Conservation (phyloP, 2,329 filamentous ascomycete genomes). For the Penicillium hordei region DNA sequence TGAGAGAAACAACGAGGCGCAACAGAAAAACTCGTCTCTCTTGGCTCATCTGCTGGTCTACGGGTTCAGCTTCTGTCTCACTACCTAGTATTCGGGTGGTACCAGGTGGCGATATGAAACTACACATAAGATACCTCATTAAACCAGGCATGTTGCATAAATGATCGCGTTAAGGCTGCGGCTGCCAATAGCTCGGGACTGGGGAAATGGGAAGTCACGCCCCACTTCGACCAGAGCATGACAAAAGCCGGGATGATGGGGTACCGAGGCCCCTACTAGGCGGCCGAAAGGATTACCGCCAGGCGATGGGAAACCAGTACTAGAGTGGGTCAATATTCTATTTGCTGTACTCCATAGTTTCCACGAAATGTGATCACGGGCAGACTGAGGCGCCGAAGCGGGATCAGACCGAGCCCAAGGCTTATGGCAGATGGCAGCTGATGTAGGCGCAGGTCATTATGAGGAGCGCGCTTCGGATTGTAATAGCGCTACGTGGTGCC, state of each 20-base stretch:
- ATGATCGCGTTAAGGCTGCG: background rate
- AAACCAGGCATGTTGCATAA: background rate
- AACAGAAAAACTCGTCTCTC: background rate
- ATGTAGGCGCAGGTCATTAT: background rate
- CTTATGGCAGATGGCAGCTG: constrained; percentile 8
- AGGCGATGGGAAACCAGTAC: background rate
- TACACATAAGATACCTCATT: constrained; percentile 1
- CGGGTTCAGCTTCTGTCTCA: constrained; percentile 8
- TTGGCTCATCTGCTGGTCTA: constrained; percentile 9
- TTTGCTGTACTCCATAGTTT: background rate
- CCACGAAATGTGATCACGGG: constrained; percentile 4
- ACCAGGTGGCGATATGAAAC: constrained; percentile 19
- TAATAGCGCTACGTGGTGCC: background rate
- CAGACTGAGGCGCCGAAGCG: constrained; percentile 1
- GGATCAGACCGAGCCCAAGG: background rate
- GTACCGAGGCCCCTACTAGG: constrained; percentile 4
- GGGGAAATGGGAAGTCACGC: constrained; percentile 1
- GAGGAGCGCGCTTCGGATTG: constrained; percentile 10
- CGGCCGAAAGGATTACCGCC: background rate
- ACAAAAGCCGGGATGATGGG: background rate
- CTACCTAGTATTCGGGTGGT: constrained; percentile 18
- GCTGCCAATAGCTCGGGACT: constrained; percentile 5
- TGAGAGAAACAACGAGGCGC: constrained; percentile 2
- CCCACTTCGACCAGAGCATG: background rate
- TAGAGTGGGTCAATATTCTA: background rate